Evolutionary conservation across 345 rosid genomes (phyloP).

Genomic region (Melaleuca quinquenervia): DNA sequence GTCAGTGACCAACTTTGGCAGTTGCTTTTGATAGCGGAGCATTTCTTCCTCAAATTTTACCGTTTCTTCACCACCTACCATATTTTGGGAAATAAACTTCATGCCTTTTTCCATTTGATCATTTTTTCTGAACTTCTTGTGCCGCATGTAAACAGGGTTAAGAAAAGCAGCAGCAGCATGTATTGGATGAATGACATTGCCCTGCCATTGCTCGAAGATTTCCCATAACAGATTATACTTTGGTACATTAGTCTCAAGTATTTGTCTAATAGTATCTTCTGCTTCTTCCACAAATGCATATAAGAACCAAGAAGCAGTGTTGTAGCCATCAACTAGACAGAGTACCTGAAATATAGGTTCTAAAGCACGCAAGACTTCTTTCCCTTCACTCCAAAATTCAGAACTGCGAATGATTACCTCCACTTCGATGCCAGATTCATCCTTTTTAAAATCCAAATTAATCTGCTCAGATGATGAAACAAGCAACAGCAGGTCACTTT

Average conservation of each 20-base stretch:
- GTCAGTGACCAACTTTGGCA: not conserved
- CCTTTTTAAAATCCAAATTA: not conserved
- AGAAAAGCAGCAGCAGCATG: not conserved
- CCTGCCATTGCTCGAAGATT: not conserved
- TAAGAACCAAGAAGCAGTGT: not conserved
- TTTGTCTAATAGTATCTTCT: not conserved
- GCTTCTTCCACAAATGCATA: not conserved
- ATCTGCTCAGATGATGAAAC: not conserved
- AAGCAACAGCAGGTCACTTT: not conserved
- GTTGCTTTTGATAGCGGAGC: not conserved
- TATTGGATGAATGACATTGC: not conserved
- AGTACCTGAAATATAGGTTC: not conserved
- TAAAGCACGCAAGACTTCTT: not conserved
- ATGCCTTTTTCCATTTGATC: not conserved
- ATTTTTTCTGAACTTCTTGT: not conserved
- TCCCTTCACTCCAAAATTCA: not conserved
- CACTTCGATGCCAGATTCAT: not conserved
- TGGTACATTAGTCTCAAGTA: not conserved
- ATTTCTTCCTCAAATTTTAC: not conserved
- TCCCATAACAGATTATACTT: rapidly evolving
- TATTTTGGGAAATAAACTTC: not conserved
- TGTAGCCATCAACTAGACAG: not conserved
- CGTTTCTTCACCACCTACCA: not conserved
- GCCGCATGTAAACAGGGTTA: not conserved
- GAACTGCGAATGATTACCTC: not conserved